These are phyloP conservation scores for Amanita phalloides DNA, from an alignment of 768 basidiomycete genomes.

Conservation along the genomic window DNA sequence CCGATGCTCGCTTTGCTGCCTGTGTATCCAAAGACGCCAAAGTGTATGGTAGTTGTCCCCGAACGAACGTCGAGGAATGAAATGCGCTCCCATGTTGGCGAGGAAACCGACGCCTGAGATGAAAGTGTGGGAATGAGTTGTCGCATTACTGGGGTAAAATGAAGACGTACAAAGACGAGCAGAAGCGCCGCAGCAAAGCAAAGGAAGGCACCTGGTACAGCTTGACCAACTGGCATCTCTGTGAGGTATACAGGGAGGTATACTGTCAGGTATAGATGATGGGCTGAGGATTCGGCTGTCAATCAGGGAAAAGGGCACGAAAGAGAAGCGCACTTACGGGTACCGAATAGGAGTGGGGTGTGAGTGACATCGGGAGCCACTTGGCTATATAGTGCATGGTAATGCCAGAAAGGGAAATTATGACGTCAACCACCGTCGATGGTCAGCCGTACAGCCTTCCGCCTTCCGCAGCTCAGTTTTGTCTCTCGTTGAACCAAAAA, in stretches of 20 bases:
- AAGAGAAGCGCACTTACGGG: neutral
- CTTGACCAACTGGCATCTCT: constrained; percentile 44
- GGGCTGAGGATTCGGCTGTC: neutral
- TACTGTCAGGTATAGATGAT: neutral
- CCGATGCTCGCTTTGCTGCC: constrained; percentile 46
- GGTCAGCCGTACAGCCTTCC: no score
- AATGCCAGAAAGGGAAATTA: neutral
- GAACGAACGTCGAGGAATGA: constrained; percentile 51
- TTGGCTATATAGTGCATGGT: neutral
- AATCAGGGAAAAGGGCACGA: neutral
- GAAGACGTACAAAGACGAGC: constrained; percentile 53
- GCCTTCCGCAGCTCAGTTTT: no score
- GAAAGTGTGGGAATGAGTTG: neutral
- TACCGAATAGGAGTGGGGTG: neutral
- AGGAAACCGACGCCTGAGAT: constrained; percentile 54
- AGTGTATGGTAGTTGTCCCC: constrained; percentile 30
- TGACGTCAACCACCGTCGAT: neutral
- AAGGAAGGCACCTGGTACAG: constrained; percentile 60
- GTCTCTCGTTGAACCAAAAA: no score
- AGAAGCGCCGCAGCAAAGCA: constrained; percentile 62
- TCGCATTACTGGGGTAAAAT: neutral
- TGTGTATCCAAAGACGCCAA: constrained; percentile 74
- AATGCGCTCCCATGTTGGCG: constrained; percentile 64
- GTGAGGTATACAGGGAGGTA: neutral
- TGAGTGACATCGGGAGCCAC: neutral